phyloP scores from a whole-genome alignment of 2,329 filamentous ascomycete species.

The Claviceps humidiphila region DNA sequence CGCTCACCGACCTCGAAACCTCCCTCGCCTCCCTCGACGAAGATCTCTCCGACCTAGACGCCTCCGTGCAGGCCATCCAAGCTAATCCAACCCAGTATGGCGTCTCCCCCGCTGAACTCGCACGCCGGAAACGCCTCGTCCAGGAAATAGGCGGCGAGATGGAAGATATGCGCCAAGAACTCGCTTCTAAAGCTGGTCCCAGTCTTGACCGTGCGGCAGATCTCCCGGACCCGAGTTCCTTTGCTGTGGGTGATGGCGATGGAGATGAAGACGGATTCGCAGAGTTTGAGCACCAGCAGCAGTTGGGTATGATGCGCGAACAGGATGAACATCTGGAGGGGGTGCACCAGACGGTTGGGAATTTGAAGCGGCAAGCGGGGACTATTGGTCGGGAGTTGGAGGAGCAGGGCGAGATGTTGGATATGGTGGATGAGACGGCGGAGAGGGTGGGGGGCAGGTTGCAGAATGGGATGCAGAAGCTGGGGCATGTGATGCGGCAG shows the following conservation, averaged over 20 bases:
- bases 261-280: constrained; percentile 53
- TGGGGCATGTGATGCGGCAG: constrained; percentile 69
- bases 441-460: constrained; percentile 80
- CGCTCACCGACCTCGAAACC: constrained; percentile 52
- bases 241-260: constrained; percentile 39
- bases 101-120: constrained; percentile 69
- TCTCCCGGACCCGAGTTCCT: constrained; percentile 39
- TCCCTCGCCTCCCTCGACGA: constrained; percentile 58
- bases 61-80: constrained; percentile 78
- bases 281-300: constrained; percentile 81
- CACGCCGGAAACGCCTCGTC: constrained; percentile 67
- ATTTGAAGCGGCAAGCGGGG: constrained; percentile 76
- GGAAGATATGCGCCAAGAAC: constrained; percentile 75
- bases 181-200: constrained; percentile 24
- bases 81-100: constrained; percentile 78
- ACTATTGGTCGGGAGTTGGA: constrained; percentile 95
- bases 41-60: constrained; percentile 79
- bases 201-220: constrained; percentile 22
- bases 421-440: constrained; percentile 70
- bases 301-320: constrained; percentile 82
- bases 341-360: constrained; percentile 87
- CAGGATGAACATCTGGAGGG: constrained; percentile 89
- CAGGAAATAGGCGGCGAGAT: constrained; percentile 82
- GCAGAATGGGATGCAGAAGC: constrained; percentile 73
- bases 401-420: constrained; percentile 82